These are phyloP conservation scores for Sphaerostilbella broomeana DNA, from an alignment of 2,329 filamentous ascomycete genomes.

Conservation along the genomic window DNA sequence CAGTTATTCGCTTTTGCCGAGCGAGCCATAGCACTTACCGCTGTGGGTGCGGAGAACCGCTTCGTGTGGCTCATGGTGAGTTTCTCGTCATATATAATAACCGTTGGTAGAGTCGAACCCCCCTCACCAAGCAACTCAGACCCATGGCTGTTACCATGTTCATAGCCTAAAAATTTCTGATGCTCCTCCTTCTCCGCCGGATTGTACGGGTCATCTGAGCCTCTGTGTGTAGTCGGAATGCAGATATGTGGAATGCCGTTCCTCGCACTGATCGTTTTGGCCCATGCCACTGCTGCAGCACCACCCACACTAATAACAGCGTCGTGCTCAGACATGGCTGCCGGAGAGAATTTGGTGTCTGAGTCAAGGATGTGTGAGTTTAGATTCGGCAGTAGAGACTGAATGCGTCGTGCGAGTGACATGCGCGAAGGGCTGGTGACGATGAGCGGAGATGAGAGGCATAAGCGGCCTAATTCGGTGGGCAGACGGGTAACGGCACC, in stretches of 20 bases:
- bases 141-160: too few species aligned
- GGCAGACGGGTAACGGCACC: constrained; percentile 28
- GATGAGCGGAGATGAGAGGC: constrained; percentile 29
- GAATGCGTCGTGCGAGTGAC: constrained; percentile 28
- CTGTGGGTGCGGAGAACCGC: constrained; percentile 25
- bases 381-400: constrained; percentile 28
- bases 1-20: constrained; percentile 13
- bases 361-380: constrained; percentile 29
- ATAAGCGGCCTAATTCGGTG: constrained; percentile 27
- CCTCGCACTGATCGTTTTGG: constrained; percentile 46
- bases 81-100: constrained; percentile 34
- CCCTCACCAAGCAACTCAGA: not conserved
- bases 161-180: not conserved
- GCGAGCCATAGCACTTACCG: constrained; percentile 12
- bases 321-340: constrained; percentile 38
- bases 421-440: constrained; percentile 33
- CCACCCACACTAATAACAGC: constrained; percentile 56
- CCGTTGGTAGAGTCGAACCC: constrained; percentile 18
- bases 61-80: constrained; percentile 24
- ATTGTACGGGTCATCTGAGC: constrained; percentile 38
- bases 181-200: not conserved
- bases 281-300: constrained; percentile 54
- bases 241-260: constrained; percentile 51
- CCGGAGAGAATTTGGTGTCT: constrained; percentile 22
- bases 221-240: constrained; percentile 54